Evolutionary conservation across 306 rosid species (phyloP), one percentile per base, ranked within the genome.

Genomic region (Ormosia emarginata): DNA sequence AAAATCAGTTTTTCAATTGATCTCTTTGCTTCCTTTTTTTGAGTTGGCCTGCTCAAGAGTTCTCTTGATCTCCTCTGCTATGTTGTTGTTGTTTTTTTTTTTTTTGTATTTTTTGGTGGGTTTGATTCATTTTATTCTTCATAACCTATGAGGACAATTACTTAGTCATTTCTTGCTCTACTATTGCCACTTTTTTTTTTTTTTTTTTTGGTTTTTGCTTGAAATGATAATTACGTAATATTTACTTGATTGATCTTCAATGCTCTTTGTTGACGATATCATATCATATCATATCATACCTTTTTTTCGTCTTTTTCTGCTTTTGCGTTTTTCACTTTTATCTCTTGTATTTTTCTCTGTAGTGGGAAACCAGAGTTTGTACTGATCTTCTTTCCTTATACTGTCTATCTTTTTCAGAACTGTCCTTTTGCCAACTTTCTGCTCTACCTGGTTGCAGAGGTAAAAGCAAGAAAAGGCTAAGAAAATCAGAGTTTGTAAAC

Each of bases 271-370:
- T 81, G 93, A 80, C 91, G 79, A 85, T 68, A 92, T 87, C 82
- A 41, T 41, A 6, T 49, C 55, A 41, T 41, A 6, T 49, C 55
- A 53, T 77, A 78, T 67, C 87, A 84, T 72, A 77, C 75, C 67
- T 88, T 84, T 63, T 67, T 82, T 86, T 88, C 80, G 91, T 85
- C 95, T 79, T 87, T 92, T 89, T 89, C 90, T 85, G 82, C 93
- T 90, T 90, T 90, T 81, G 33, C 71, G 37, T 52, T 86, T 66
- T 85, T 87, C 81, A 71, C 86, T 84, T 78, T 80, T 86, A 65
- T 80, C 85, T 67, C 72, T 67, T 40, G 68, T 13, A 40, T 78
- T 36, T 86, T 88, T 85, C 85, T 85, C 84, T 82, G 81, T 30
- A 74, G 79, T 75, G 85, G 90, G 82, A 73, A 77, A 81, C 79